These are phyloP conservation scores for Pichia sp. DNA, from an alignment of 1,139 yeast species.

Conservation along the genomic window DNA sequence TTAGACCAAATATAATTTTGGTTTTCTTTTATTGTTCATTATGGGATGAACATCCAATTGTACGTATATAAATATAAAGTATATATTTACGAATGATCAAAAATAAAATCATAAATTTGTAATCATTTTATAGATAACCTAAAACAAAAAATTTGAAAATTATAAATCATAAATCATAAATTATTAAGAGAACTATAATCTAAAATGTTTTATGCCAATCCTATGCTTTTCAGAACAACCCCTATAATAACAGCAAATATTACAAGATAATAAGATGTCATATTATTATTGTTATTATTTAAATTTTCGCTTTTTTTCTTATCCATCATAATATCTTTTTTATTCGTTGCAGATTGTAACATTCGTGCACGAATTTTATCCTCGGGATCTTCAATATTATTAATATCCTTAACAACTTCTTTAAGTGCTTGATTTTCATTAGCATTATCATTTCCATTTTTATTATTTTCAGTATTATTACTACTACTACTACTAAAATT, in stretches of 20 bases:
- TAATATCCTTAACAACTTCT: slow-evolving; percentile 28
- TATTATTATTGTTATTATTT: neutral
- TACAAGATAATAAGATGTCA: neutral
- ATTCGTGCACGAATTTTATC: slow-evolving; percentile 38
- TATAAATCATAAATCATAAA: neutral
- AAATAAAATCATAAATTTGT: too few relatives aligned
- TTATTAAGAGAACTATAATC: neutral
- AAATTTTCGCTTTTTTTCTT: neutral
- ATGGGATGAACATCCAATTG: neutral
- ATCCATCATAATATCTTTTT: neutral
- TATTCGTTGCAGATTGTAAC: slow-evolving; percentile 3
- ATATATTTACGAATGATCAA: too few relatives aligned
- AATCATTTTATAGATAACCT: too few relatives aligned
- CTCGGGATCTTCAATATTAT: slow-evolving; percentile 40
- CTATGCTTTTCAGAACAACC: slow-evolving; percentile 1
- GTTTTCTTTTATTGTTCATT: neutral
- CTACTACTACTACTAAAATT: neutral
- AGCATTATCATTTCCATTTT: neutral
- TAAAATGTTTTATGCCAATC: neutral
- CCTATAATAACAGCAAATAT: slow-evolving; percentile 3
- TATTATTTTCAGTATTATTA: neutral
- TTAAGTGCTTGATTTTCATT: slow-evolving; percentile 5
- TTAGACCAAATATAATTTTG: slow-evolving; percentile 25
- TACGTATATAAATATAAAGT: neutral
- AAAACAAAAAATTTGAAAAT: too few relatives aligned